These are phyloP conservation scores for Colletotrichum australisinense DNA, from an alignment of 2,329 filamentous ascomycete genomes.

Conservation along the genomic window DNA sequence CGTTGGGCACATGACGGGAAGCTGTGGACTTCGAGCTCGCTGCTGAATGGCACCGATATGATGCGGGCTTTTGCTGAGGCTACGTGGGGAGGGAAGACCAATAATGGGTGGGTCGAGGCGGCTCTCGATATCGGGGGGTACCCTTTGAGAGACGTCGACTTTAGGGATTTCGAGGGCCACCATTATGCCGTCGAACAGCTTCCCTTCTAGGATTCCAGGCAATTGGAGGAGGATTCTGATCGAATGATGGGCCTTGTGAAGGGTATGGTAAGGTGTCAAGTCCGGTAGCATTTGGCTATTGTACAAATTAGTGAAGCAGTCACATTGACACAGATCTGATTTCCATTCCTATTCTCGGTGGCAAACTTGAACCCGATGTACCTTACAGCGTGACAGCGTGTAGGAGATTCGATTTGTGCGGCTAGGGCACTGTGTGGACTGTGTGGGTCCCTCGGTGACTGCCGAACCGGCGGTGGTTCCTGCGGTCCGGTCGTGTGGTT, in stretches of 20 bases:
- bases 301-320: no score
- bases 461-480: conserved; percentile 3
- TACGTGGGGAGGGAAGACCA: conserved; percentile 42
- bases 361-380: no score
- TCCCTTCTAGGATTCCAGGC: neutral
- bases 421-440: neutral
- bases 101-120: conserved; percentile 38
- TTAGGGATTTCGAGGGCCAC: conserved; percentile 41
- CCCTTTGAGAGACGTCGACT: conserved; percentile 46
- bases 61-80: conserved; percentile 44
- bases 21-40: conserved; percentile 48
- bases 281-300: no score
- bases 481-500: conserved; percentile 16
- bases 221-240: no score
- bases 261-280: no score
- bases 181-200: neutral
- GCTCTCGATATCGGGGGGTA: conserved; percentile 39
- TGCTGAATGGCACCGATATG: conserved; percentile 49
- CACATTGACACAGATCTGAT: no score
- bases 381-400: no score
- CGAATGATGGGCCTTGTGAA: no score
- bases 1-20: conserved; percentile 50
- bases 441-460: neutral
- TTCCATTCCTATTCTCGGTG: no score
- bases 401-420: neutral